Percentiles rank a stretch among this genome's conserved stretches.
Evolutionary conservation across 2,329 filamentous ascomycete genomes (phyloP).

Genomic region (Thielaviopsis euricoi): DNA sequence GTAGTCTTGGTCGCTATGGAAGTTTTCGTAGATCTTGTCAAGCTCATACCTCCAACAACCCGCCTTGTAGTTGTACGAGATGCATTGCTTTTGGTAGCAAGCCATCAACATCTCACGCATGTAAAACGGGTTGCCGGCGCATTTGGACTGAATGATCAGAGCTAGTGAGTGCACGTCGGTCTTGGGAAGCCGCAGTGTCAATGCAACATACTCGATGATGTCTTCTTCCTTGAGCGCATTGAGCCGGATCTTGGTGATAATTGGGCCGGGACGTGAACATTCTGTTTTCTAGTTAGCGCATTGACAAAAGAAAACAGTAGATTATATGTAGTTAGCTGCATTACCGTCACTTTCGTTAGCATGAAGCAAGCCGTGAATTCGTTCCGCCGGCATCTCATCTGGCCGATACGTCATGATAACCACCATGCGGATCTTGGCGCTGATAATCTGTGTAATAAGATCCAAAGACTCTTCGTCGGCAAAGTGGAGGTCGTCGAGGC

Average conservation of each 20-base stretch:
- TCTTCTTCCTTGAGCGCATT: constrained; percentile 61
- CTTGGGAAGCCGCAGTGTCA: constrained; percentile 57
- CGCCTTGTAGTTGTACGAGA: constrained; percentile 79
- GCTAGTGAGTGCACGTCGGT: constrained; percentile 63
- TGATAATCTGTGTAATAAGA: constrained; percentile 64
- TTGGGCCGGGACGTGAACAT: constrained; percentile 29
- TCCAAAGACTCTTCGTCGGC: constrained; percentile 79
- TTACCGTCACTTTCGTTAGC: constrained; percentile 37
- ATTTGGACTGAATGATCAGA: constrained; percentile 77
- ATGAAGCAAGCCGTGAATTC: constrained; percentile 36
- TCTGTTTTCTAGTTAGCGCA: constrained; percentile 19
- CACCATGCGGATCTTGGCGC: constrained; percentile 63
- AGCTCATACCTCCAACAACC: constrained; percentile 73
- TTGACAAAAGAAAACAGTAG: not conserved
- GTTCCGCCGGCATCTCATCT: constrained; percentile 43
- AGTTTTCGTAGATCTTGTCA: constrained; percentile 72
- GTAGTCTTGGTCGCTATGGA: constrained; percentile 61
- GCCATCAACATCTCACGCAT: constrained; percentile 80
- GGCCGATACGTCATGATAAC: constrained; percentile 63
- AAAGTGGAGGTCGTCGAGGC: constrained; percentile 78
- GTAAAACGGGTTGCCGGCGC: constrained; percentile 77
- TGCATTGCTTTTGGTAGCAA: constrained; percentile 71
- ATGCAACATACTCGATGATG: constrained; percentile 65
- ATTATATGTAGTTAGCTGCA: not conserved
- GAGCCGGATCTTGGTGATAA: constrained; percentile 55